Percentiles rank a stretch among this genome's conserved stretches.
These are phyloP conservation scores for Verticillium tricorpus DNA, from an alignment of 2,329 filamentous ascomycete species.

Conservation along the genomic window DNA sequence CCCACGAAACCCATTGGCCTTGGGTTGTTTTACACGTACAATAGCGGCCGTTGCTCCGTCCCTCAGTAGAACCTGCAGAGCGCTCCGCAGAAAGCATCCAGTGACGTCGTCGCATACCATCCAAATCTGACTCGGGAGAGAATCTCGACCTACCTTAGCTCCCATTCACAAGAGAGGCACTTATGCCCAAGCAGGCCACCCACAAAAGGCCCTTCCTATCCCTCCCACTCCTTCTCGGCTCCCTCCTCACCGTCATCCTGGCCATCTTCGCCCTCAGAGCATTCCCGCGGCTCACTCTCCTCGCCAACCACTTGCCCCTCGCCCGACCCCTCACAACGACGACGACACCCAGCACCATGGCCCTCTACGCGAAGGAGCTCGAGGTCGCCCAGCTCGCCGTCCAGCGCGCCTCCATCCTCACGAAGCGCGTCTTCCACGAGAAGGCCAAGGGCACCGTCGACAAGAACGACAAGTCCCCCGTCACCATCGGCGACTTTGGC, in stretches of 20 bases:
- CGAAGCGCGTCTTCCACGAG: constrained; percentile 59
- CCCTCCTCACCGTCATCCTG: constrained; percentile 13
- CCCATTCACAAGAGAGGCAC: neutral
- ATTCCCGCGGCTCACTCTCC: constrained; percentile 16
- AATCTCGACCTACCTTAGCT: neutral
- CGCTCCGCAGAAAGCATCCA: neutral
- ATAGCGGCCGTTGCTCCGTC: no score
- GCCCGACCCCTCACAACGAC: constrained; percentile 13
- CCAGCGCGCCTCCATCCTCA: constrained; percentile 63
- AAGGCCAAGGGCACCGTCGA: constrained; percentile 91
- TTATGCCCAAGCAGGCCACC: neutral
- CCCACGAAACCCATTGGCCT: neutral
- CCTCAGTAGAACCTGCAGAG: neutral
- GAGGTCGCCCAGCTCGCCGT: constrained; percentile 83
- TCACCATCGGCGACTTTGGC: constrained; percentile 97
- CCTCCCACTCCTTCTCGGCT: constrained; percentile 6
- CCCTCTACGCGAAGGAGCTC: constrained; percentile 70
- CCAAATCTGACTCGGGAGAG: neutral
- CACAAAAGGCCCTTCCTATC: neutral
- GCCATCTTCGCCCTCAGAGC: constrained; percentile 13
- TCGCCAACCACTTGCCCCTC: constrained; percentile 11
- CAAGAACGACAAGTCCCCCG: constrained; percentile 93
- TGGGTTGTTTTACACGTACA: no score
- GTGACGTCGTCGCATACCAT: neutral
- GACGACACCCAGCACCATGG: constrained; percentile 23